phyloP scores from a whole-genome alignment of 495 filamentous ascomycete species.

The Penicillium daleae region DNA sequence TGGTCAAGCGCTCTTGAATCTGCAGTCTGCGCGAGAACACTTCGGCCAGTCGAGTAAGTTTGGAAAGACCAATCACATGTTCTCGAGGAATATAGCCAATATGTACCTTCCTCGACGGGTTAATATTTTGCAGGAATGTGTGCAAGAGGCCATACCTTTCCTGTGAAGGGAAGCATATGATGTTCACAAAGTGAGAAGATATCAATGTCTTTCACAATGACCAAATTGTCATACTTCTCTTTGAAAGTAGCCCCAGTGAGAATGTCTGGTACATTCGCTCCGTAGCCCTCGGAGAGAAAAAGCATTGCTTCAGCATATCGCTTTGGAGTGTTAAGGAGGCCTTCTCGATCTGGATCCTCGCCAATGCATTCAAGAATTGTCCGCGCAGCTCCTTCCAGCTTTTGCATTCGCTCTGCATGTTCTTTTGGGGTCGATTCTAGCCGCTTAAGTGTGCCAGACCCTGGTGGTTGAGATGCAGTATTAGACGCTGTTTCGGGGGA shows the following conservation, averaged over 20 bases:
- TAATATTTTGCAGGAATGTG: constrained; percentile 17
- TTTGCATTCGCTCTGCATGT: constrained; percentile 67
- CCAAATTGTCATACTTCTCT: constrained; percentile 93
- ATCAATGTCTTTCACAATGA: constrained; percentile 97
- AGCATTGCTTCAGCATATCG: constrained; percentile 96
- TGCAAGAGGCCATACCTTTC: constrained; percentile 63
- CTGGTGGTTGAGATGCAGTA: background rate
- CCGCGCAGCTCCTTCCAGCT: constrained; percentile 81
- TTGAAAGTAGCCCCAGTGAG: constrained; percentile 95
- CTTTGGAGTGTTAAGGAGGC: constrained; percentile 81
- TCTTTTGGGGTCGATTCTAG: constrained; percentile 78
- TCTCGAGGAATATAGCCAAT: constrained; percentile 92
- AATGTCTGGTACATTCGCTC: constrained; percentile 89
- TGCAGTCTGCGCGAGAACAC: constrained; percentile 94
- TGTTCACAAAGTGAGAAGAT: constrained; percentile 65
- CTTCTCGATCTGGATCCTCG: constrained; percentile 91
- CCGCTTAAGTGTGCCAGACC: constrained; percentile 30
- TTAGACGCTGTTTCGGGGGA: background rate
- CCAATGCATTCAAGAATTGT: constrained; percentile 95
- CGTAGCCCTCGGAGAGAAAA: constrained; percentile 98
- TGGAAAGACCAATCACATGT: constrained; percentile 90
- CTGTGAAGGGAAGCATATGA: constrained; percentile 68
- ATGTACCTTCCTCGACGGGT: constrained; percentile 70
- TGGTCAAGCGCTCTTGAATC: constrained; percentile 93
- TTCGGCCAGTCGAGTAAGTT: constrained; percentile 92